These are phyloP conservation scores for Tolypocladium cylindrosporum DNA, from an alignment of 2,329 filamentous ascomycete species.

Conservation along the genomic window DNA sequence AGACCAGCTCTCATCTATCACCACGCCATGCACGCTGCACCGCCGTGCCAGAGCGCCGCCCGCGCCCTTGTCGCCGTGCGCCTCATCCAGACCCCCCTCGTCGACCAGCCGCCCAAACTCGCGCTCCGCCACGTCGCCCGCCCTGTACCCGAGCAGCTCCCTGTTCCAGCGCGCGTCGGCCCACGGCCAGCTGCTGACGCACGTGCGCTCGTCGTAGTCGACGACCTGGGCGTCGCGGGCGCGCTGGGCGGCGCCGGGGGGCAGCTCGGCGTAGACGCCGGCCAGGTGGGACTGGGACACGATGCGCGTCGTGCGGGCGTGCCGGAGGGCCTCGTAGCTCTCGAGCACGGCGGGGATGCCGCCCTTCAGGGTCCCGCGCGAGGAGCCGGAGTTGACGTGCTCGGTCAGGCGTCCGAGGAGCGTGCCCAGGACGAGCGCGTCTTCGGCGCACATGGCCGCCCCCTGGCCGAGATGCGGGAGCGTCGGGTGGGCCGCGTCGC, in stretches of 20 bases:
- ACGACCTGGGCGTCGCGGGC: slow-evolving; percentile 5
- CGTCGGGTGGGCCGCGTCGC: slow-evolving; percentile 11
- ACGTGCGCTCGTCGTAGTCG: slow-evolving; percentile 1
- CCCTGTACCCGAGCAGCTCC: slow-evolving; percentile 2
- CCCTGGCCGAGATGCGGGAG: slow-evolving; percentile 15
- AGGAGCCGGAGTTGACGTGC: background rate
- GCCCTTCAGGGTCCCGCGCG: background rate
- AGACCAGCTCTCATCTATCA: background rate
- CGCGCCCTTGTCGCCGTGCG: background rate
- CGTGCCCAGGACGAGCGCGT: slow-evolving; percentile 11
- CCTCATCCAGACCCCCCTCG: background rate
- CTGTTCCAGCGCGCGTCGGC: slow-evolving; percentile 6
- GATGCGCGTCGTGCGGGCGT: slow-evolving; percentile 1
- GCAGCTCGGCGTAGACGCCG: slow-evolving; percentile 4
- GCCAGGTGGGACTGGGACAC: slow-evolving; percentile 2
- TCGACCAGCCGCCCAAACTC: slow-evolving; percentile 1
- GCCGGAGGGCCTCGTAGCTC: slow-evolving; percentile 4
- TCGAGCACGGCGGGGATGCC: slow-evolving; percentile 1
- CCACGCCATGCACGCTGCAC: background rate
- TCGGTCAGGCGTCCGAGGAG: slow-evolving; percentile 14
- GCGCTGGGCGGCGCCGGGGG: slow-evolving; percentile 1
- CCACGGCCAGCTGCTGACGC: slow-evolving; percentile 7
- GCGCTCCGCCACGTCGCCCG: slow-evolving; percentile 2
- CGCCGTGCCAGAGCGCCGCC: background rate
- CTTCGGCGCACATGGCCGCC: slow-evolving; percentile 14